Evolutionary conservation across 2,329 filamentous ascomycete species (phyloP), one percentile per base, ranked within the genome.

Genomic region (Fusarium sp.): DNA sequence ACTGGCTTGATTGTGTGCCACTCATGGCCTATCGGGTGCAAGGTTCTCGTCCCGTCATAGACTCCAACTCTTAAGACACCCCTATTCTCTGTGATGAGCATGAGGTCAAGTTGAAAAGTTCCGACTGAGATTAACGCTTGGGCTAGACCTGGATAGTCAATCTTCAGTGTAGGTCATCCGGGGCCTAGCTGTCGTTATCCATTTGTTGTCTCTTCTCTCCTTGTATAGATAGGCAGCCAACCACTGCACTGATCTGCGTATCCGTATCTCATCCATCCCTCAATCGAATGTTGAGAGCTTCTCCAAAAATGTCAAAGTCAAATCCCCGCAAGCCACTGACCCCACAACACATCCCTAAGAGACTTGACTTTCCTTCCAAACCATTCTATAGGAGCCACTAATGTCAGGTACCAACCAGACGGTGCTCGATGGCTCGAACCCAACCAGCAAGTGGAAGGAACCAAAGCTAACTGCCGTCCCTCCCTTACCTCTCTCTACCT

Each of bases 361-460:
- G 66, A 37, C 52, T 69, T 60, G 40, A 49, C 47, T 65, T 70
- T 53, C 66, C 61, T 71, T 67, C 61, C 40, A 71, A 66, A 49
- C 40, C 69, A 54, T 71, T 67, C 52, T 62, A 67, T 56, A 40
- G 40, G 65, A 70, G 67, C 59, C 75, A 72, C 74, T 77, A 77
- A 77, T 77, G 75, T 67, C 44, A 77, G 74, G 74, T 77, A 77
- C 73, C 71, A 71, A 49, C 66, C 63, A 65, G 70, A 62, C 43
- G 69, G 69, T 47, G 59, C 71, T 74, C 56, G 44, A 53, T 62
- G 54, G 58, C 69, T 67, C 70, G 60, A 73, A 60, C 60, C 64
- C 46, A 46, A 61, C 59, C 38, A 64, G 35, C 62, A 61, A 58
- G 53, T 66, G 59, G 46, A 53, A 73, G 70, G 69, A 67, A 62